Evolutionary conservation across 345 rosid species (phyloP).

Genomic region (Eucalyptus marginata): DNA sequence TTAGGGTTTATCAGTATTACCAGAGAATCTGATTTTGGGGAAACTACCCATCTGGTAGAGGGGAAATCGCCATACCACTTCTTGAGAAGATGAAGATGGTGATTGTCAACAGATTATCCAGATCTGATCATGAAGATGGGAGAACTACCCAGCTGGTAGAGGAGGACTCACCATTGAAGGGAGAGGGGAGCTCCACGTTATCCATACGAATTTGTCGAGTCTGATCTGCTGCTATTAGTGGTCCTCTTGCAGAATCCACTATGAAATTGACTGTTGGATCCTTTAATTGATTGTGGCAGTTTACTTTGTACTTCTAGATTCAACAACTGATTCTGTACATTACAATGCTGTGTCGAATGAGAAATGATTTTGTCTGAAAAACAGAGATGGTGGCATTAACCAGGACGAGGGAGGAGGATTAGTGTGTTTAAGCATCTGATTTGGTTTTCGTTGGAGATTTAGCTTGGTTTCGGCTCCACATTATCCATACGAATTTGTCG

Average conservation of each 20-base stretch:
- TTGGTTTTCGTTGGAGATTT: background rate
- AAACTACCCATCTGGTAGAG: no score
- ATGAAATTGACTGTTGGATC: background rate
- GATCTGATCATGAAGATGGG: no score
- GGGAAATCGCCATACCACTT: no score
- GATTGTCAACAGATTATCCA: no score
- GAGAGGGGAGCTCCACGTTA: background rate
- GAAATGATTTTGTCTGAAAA: background rate
- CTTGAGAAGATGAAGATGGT: no score
- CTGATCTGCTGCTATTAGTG: background rate
- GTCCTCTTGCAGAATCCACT: background rate
- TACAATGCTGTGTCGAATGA: background rate
- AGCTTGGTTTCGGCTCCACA: background rate
- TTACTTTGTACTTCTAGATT: background rate
- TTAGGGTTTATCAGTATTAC: no score
- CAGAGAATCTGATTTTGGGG: no score
- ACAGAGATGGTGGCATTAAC: background rate
- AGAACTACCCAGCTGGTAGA: no score
- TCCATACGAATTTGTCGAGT: background rate
- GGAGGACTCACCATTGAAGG: no score
- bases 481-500: background rate
- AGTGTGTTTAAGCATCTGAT: background rate
- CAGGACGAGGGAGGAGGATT: background rate
- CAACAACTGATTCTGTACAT: background rate
- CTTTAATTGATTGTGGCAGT: background rate